These are phyloP conservation scores for Gyrodon lividus DNA, from an alignment of 768 basidiomycete genomes.

Conservation along the genomic window DNA sequence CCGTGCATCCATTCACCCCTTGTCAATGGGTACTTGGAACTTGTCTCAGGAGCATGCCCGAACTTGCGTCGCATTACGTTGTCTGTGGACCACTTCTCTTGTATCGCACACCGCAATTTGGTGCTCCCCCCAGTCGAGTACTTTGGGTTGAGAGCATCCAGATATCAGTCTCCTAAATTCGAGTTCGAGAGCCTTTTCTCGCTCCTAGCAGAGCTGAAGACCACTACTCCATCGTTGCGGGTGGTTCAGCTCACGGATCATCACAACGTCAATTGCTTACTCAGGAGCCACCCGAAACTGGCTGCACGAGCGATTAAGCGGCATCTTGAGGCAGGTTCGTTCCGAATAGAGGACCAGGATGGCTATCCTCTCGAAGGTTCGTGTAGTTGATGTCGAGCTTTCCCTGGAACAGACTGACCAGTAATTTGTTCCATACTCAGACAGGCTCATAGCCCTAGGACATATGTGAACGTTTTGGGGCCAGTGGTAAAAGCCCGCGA, in stretches of 20 bases:
- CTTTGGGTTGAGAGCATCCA: slow-evolving; percentile 12
- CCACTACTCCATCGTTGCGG: slow-evolving; percentile 16
- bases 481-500: neutral
- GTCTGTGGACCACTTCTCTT: neutral
- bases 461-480: neutral
- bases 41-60: slow-evolving; percentile 16
- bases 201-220: slow-evolving; percentile 9
- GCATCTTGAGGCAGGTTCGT: neutral
- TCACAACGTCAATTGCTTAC: slow-evolving; percentile 15
- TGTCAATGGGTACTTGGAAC: neutral
- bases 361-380: slow-evolving; percentile 23
- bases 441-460: slow-evolving; percentile 11
- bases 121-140: slow-evolving; percentile 16
- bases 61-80: slow-evolving; percentile 20
- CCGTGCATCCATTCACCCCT: neutral
- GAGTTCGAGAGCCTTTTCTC: slow-evolving; percentile 12
- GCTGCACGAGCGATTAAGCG: slow-evolving; percentile 9
- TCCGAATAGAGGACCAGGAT: slow-evolving; percentile 25
- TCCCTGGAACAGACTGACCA: neutral
- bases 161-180: neutral
- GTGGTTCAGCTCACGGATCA: slow-evolving; percentile 21
- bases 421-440: slow-evolving; percentile 2
- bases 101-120: neutral
- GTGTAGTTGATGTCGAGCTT: neutral
- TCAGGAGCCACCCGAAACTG: slow-evolving; percentile 15